These are phyloP conservation scores for Claviceps sp. DNA, from an alignment of 2,329 filamentous ascomycete species.

Conservation along the genomic window DNA sequence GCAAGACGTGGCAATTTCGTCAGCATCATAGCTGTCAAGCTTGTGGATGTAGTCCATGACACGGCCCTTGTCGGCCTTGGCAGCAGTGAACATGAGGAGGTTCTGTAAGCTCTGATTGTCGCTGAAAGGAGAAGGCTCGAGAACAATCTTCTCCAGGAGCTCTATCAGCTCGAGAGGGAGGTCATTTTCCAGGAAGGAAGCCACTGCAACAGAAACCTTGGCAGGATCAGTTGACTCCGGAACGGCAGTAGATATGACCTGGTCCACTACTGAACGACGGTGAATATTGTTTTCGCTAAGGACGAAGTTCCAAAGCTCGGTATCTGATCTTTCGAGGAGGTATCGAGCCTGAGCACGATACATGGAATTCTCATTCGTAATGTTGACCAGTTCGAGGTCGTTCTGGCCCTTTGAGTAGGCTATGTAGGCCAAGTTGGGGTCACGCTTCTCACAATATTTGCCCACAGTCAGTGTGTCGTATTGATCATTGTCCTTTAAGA, in stretches of 20 bases:
- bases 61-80: constrained; percentile 88
- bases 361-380: constrained; percentile 99
- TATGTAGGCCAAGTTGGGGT: constrained; percentile 90
- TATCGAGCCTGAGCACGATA: constrained; percentile 96
- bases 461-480: constrained; percentile 88
- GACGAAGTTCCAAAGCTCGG: constrained; percentile 89
- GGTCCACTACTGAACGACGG: constrained; percentile 83
- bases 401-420: constrained; percentile 95
- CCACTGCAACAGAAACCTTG: constrained; percentile 88
- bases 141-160: constrained; percentile 93
- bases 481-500: constrained; percentile 92
- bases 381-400: constrained; percentile 89
- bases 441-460: constrained; percentile 98
- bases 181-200: constrained; percentile 82
- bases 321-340: constrained; percentile 76
- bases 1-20: constrained; percentile 85
- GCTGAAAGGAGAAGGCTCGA: constrained; percentile 98
- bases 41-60: constrained; percentile 95
- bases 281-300: constrained; percentile 93
- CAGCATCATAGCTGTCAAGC: constrained; percentile 75
- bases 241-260: constrained; percentile 90
- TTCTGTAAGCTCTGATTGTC: constrained; percentile 97
- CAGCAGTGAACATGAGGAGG: constrained; percentile 86
- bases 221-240: constrained; percentile 85
- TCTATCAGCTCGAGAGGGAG: constrained; percentile 91